These are phyloP conservation scores for Calonectria pauciramosa DNA, from an alignment of 2,329 filamentous ascomycete genomes.

Conservation along the genomic window DNA sequence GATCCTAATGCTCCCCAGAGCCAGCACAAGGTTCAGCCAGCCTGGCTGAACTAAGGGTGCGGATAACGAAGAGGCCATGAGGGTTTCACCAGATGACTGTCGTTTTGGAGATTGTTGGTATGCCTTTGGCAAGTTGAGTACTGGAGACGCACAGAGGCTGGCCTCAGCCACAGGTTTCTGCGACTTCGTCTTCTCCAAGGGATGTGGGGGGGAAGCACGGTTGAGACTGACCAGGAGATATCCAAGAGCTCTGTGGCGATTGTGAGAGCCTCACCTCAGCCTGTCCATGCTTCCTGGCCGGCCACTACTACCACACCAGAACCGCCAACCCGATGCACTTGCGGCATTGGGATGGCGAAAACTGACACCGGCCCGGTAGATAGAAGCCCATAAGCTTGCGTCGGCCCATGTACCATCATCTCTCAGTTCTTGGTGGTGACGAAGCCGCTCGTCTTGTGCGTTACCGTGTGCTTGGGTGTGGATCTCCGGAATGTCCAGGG, in stretches of 20 bases:
- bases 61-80: constrained; percentile 9
- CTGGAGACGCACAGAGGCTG: not conserved
- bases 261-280: constrained; percentile 31
- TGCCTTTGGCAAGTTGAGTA: constrained; percentile 21
- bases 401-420: constrained; percentile 1
- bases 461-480: constrained; percentile 15
- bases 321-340: constrained; percentile 20
- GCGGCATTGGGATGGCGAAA: not conserved
- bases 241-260: constrained; percentile 27
- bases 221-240: constrained; percentile 20
- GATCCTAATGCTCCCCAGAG: not conserved
- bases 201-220: not conserved
- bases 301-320: constrained; percentile 30
- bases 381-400: not conserved
- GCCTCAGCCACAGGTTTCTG: constrained; percentile 18
- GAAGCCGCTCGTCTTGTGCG: not conserved
- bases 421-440: not conserved
- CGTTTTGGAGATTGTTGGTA: constrained; percentile 32
- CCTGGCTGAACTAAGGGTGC: not conserved
- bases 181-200: constrained; percentile 17
- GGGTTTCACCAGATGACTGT: constrained; percentile 21
- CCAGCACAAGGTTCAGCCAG: not conserved
- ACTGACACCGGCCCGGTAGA: constrained; percentile 1
- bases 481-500: constrained; percentile 11
- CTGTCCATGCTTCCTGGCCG: constrained; percentile 31